Base-by-base conservation (phyloP, 2,329 filamentous ascomycete species). In the Camillea tinctor region DNA sequence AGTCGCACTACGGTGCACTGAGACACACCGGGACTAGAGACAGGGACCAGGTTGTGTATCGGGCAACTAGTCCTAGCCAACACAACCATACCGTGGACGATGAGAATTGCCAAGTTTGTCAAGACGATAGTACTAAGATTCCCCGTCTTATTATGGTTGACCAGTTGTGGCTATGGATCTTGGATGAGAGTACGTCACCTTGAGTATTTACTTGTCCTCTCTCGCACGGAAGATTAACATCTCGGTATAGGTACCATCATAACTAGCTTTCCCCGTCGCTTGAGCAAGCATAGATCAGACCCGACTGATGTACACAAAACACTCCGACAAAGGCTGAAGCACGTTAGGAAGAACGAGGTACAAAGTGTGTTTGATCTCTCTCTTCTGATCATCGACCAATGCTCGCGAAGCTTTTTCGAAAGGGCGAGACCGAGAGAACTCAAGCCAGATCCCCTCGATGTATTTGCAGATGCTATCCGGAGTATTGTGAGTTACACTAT, bases 241-340 rank as follows among this genome's bases (percentile, higher is more conserved):
- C 11, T 17, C 13, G 11, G 36, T 11, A 15, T 23, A 76, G 73
- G 74, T 48, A 77, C 74, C 5, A 71, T 77, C 51, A 71, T 76
- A 19, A 72, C 75, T 0, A 68, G 68, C 6, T 76, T 76, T 57
- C 75, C 75, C 2, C 68, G 75, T 15, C 64, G 76, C 48, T 78
- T 74, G 75, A 73, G 73, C 3, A 68, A 69, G 13, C 74, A 75
- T 54, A 75, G 76, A 21, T 72, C 72, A 4, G 74, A 77, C 52
- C 66, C 69, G 0, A 74, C 73, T 2, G 73, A 66, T 4, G 69
- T 76, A 2, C 72, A 77, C 58, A 71, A 75, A 57, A 68, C 69
- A 1, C 69, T 74, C 22, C 68, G 74, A 26, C 68, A 63, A 11
- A 62, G 67, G 15, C 57, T 63, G 1, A 26, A 21, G 15, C n/a